Evolutionary conservation across 306 rosid genomes (phyloP).

Genomic region (Cicer chorassanicum): DNA sequence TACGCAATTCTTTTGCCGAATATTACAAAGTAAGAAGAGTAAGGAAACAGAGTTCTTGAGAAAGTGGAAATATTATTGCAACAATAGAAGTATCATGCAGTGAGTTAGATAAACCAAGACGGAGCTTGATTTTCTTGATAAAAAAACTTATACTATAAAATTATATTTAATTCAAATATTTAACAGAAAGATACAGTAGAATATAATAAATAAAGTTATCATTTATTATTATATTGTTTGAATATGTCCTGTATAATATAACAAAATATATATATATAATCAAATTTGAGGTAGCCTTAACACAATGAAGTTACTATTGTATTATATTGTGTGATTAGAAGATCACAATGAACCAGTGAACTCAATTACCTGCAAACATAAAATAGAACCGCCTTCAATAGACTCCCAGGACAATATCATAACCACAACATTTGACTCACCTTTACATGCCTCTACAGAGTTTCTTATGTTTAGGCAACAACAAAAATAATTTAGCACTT

Average conservation of each 20-base stretch:
- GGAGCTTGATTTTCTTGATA: no score
- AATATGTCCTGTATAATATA: neutral
- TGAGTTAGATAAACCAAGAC: neutral
- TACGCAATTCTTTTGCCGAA: neutral
- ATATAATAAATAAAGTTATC: neutral
- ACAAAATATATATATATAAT: no score
- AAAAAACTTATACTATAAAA: no score
- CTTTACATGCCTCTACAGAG: neutral
- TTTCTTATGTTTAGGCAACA: constrained; percentile 16
- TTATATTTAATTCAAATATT: no score
- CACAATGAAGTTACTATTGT: neutral
- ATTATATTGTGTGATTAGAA: neutral
- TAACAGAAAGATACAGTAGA: neutral
- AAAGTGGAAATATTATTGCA: neutral
- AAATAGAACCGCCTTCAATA: neutral
- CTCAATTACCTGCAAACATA: neutral
- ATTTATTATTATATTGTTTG: neutral
- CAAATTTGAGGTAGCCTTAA: neutral
- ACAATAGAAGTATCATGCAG: neutral
- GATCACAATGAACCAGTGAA: neutral
- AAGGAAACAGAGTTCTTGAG: neutral
- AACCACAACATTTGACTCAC: neutral
- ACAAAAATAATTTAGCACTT: neutral
- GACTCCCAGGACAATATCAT: neutral
- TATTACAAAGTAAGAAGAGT: neutral